phyloP scores from a whole-genome alignment of 164 flowering plant species.

The Annona squamosa region DNA sequence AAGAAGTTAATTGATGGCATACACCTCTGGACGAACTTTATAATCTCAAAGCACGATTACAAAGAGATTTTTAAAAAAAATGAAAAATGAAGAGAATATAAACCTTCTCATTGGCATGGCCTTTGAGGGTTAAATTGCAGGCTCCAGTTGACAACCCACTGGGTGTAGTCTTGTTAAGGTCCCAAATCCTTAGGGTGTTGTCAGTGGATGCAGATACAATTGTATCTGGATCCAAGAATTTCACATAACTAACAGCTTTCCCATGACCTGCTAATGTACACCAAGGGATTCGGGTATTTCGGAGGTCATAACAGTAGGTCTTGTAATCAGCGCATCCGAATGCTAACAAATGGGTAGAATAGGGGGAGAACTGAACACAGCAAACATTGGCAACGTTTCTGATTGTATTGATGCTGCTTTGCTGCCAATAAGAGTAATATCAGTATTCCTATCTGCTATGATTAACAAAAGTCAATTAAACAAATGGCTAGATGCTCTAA shows the following conservation, averaged over 20 bases:
- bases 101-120: constrained; percentile 97
- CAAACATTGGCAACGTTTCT: constrained; percentile 80
- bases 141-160: constrained; percentile 52
- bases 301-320: constrained; percentile 86
- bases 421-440: constrained; percentile 36
- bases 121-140: constrained; percentile 65
- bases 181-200: constrained; percentile 88
- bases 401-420: constrained; percentile 57
- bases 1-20: constrained; percentile 10
- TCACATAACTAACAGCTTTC: constrained; percentile 89
- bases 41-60: constrained; percentile 1
- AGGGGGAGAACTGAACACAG: constrained; percentile 88
- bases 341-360: constrained; percentile 65
- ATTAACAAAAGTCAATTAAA: neutral
- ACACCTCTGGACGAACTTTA: neutral
- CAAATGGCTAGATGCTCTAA: too few species aligned
- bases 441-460: neutral
- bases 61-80: constrained; percentile 4
- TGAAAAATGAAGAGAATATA: neutral
- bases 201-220: constrained; percentile 94
- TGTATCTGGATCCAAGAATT: constrained; percentile 77
- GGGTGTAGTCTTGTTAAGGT: constrained; percentile 59
- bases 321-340: constrained; percentile 88
- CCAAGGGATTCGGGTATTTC: constrained; percentile 72
- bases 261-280: constrained; percentile 80